These are phyloP conservation scores for Globisporangium ultimum DNA, from an alignment of 352 stramenopile genomes.

Conservation along the genomic window DNA sequence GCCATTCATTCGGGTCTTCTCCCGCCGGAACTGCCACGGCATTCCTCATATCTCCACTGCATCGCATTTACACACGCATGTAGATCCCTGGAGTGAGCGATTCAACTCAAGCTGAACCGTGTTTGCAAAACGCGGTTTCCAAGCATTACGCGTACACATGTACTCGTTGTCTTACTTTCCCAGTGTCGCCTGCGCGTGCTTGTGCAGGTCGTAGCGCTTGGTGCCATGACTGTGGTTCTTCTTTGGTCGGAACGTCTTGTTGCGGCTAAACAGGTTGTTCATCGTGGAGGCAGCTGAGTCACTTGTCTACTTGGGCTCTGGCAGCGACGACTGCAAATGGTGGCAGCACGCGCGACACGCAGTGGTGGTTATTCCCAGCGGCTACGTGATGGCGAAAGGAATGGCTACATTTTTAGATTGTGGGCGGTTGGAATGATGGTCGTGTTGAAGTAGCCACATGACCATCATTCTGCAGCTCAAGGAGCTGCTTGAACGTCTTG, in stretches of 20 bases:
- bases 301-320: too few species aligned
- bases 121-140: conserved; percentile 8
- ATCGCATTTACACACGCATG: not conserved
- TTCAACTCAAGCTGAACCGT: not conserved
- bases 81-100: not conserved
- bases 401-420: too few species aligned
- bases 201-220: conserved; percentile 84
- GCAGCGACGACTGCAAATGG: too few species aligned
- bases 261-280: conserved; percentile 76
- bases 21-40: conserved; percentile 59
- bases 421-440: too few species aligned
- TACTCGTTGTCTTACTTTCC: conserved; percentile 49
- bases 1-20: conserved; percentile 91
- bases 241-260: conserved; percentile 85
- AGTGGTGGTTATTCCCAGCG: too few species aligned
- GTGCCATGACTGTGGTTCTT: conserved; percentile 81
- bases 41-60: conserved; percentile 62
- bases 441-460: too few species aligned
- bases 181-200: conserved; percentile 76
- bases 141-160: conserved; percentile 6
- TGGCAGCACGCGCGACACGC: too few species aligned
- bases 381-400: too few species aligned
- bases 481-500: too few species aligned
- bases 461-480: too few species aligned
- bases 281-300: conserved; percentile 15